Evolutionary conservation across 805 yeast species (phyloP), one percentile per base, ranked within the genome.

Genomic region (Diddensiella caesifluorescens): DNA sequence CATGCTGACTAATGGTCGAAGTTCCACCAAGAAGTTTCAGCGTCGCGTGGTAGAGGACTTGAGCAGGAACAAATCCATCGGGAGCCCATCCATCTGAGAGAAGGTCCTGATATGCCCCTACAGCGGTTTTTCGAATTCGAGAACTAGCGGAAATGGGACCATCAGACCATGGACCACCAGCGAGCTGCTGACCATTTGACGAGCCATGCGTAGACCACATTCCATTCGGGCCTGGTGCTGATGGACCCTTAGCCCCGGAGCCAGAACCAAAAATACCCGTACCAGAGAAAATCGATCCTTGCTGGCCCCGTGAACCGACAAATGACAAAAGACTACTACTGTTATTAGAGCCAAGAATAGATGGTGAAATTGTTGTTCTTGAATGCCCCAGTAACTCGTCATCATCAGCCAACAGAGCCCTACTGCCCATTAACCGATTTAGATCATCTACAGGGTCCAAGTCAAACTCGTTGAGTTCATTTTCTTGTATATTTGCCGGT

Each of bases 21-120:
- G 40, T 23, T n/a, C 38, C 39, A 6, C 48, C 55, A 33, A 46
- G 46, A 5, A 44, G 34, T 15, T 53, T 47, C 20, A 42, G 42
- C 0, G 63, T 49, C 2, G 58, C 50, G 22, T 60, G 62, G 41
- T 48, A 60, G n/a, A 61, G 51, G 6, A 52, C 56, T 38, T 57
- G 64, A 2, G 58, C 53, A 1, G 65, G 63, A 5, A 61, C 58
- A 35, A 46, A 61, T n/a, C 64, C 64, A 33, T 61, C 64, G 3
- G 47, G 49, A 1, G 59, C 54, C 27, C 50, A 46, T 3, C 59
- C 56, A 10, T 48, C 54, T 13, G 40, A 22, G 12, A 41, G 41
- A 16, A 54, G 44, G 3, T 39, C 41, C 22, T 43, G 39, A 42
- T 58, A 61, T 28, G 57, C 42, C 3, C 22, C 7, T 16, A 51